These are phyloP conservation scores for Emericellopsis atlantica DNA, from an alignment of 2,329 filamentous ascomycete genomes.

Conservation along the genomic window DNA sequence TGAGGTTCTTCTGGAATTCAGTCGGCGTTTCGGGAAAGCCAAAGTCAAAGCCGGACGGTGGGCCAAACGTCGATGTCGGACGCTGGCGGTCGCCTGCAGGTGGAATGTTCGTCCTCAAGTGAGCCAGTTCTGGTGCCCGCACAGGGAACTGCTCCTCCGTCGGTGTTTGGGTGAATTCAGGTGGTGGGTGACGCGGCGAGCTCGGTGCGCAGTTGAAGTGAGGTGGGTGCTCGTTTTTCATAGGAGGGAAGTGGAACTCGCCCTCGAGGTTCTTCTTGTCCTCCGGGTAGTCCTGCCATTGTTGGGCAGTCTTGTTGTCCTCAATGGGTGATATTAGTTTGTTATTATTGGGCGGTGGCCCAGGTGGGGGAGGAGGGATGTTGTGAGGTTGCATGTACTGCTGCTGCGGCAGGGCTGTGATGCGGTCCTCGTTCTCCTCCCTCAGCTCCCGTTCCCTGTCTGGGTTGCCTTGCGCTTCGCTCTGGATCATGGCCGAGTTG, in stretches of 20 bases:
- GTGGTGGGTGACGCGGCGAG: slow-evolving; percentile 23
- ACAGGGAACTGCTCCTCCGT: slow-evolving; percentile 14
- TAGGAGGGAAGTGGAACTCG: slow-evolving; percentile 46
- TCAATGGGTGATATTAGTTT: slow-evolving; percentile 15
- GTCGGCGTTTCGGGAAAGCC: slow-evolving; percentile 77
- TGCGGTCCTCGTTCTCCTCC: slow-evolving; percentile 70
- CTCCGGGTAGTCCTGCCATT: slow-evolving; percentile 30
- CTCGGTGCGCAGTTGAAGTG: slow-evolving; percentile 46
- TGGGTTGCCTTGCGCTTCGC: slow-evolving; percentile 66
- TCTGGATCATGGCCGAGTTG: slow-evolving; percentile 70
- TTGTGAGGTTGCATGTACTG: slow-evolving; percentile 47
- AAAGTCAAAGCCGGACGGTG: slow-evolving; percentile 57
- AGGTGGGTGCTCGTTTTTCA: slow-evolving; percentile 34
- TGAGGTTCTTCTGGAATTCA: slow-evolving; percentile 77
- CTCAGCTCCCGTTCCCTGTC: slow-evolving; percentile 72
- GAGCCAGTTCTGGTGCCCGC: slow-evolving; percentile 41
- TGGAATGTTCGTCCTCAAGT: slow-evolving; percentile 35
- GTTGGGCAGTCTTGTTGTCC: slow-evolving; percentile 34
- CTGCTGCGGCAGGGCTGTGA: slow-evolving; percentile 65
- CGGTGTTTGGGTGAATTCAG: slow-evolving; percentile 5
- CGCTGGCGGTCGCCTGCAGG: slow-evolving; percentile 19
- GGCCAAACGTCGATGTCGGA: slow-evolving; percentile 44
- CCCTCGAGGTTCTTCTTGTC: neutral
- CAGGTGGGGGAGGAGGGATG: slow-evolving; percentile 9
- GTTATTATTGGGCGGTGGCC: slow-evolving; percentile 15